A percentile compares a stretch with the other conserved stretches of the same genome.
Evolutionary conservation across 805 yeast species (phyloP).

Genomic region (Candida vartiovaarae): DNA sequence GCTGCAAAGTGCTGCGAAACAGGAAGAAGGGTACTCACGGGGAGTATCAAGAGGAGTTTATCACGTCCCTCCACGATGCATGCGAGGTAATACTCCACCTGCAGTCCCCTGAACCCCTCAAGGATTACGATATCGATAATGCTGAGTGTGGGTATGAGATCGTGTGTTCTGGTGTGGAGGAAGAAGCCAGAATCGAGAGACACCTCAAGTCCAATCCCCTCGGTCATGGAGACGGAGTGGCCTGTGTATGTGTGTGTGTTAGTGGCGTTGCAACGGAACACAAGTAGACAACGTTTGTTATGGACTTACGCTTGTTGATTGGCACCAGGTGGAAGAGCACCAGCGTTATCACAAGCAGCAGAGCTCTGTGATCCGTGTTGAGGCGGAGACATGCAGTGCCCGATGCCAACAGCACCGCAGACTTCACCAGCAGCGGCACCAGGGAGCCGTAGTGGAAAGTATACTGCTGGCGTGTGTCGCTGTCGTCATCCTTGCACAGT

Average conservation of each 20-base stretch:
- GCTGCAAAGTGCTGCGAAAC: neutral
- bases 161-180: slow-evolving; percentile 17
- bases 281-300: neutral
- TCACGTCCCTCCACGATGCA: slow-evolving; percentile 40
- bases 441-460: slow-evolving; percentile 1
- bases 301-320: neutral
- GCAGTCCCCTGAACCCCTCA: slow-evolving; percentile 67
- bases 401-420: neutral
- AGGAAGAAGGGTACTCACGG: slow-evolving; percentile 17
- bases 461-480: slow-evolving; percentile 5
- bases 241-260: slow-evolving; percentile 8
- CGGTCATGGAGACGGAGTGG: slow-evolving; percentile 36
- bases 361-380: neutral
- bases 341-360: neutral
- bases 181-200: slow-evolving; percentile 26
- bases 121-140: slow-evolving; percentile 64
- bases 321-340: neutral
- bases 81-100: slow-evolving; percentile 59
- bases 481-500: slow-evolving; percentile 3
- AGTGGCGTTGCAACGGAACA: neutral
- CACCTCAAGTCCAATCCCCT: slow-evolving; percentile 42
- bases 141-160: slow-evolving; percentile 49
- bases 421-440: neutral
- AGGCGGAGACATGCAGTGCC: neutral
- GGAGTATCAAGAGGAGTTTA: slow-evolving; percentile 26